Base-by-base conservation (phyloP, 768 basidiomycete species). In the Sistotremastrum niveocremeum region DNA sequence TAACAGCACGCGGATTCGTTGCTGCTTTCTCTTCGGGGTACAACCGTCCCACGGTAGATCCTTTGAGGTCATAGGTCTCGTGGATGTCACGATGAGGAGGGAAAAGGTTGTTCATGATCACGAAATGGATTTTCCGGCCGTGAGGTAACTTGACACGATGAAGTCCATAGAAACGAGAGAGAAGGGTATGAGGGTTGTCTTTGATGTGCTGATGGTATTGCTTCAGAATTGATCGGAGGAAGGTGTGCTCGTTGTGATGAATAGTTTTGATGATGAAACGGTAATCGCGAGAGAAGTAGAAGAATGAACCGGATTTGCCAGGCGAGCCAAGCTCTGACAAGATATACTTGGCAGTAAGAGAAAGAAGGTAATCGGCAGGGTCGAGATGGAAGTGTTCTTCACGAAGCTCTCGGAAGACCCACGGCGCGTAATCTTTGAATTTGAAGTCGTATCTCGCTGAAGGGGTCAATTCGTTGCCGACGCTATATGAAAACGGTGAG, bases 181-280 rank as follows among this genome's bases (percentile, higher is more conserved):
- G 65, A 1, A 98, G 69, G 0, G 93, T 95, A 57, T 98, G 91
- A 0, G 95, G 95, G 63, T 98, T 97, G 38, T 64, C 71, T 60
- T 79, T 79, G 50, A 98, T 76, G 57, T 98, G 90, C 11, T 71
- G 68, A 60, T 94, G 77, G 62, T 98, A 98, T 39, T 78, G 64
- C 54, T 76, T 78, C 41, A 99, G 74, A 52, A 97, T 86, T 7
- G 70, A 71, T 28, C 91, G 74, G 1, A 99, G 72, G 62, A 93
- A 98, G 61, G 88, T 86, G 71, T 95, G 91, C 60, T 99, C 95
- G 34, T 77, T 73, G 56, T 91, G 89, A 9, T 79, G 86, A 51
- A 99, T 97, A 11, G 94, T 99, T 66, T 99, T 99, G 77, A 99
- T 98, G 67, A 99, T 99, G 70, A 95, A 99, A 2, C 94, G 84